A percentile compares a stretch with the other conserved stretches of the same genome.
These are phyloP conservation scores for Diaporthe longicolla DNA, from an alignment of 2,329 filamentous ascomycete species.

Conservation along the genomic window DNA sequence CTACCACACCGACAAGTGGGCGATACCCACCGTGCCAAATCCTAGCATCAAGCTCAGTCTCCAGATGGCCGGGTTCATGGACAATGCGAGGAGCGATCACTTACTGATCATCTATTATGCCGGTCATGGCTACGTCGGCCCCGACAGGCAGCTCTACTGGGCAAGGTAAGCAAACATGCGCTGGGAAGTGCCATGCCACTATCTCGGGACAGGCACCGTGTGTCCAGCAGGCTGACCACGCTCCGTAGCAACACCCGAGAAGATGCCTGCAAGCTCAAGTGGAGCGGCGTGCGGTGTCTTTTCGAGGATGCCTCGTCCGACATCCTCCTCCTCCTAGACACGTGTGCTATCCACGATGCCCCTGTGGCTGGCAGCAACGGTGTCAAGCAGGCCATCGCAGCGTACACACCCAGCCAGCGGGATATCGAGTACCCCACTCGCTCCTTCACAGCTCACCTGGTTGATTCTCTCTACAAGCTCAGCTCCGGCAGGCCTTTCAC, in stretches of 20 bases:
- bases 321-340: conserved; percentile 73
- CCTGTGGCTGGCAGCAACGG: conserved; percentile 66
- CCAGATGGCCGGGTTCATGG: conserved; percentile 72
- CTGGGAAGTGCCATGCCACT: background rate
- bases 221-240: conserved; percentile 45
- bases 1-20: conserved; percentile 72
- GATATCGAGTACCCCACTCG: conserved; percentile 60
- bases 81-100: conserved; percentile 70
- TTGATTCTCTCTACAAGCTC: conserved; percentile 69
- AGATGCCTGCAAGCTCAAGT: conserved; percentile 73
- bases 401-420: conserved; percentile 67
- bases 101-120: conserved; percentile 76
- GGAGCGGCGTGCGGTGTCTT: conserved; percentile 73
- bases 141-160: conserved; percentile 75
- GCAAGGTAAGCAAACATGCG: conserved; percentile 67
- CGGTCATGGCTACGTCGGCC: conserved; percentile 71
- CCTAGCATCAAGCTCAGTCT: conserved; percentile 74
- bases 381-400: conserved; percentile 74
- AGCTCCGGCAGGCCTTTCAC: conserved; percentile 68
- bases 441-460: conserved; percentile 71
- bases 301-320: conserved; percentile 75
- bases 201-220: background rate
- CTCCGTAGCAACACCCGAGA: conserved; percentile 66
- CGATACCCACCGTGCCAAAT: conserved; percentile 71
- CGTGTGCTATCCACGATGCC: conserved; percentile 69